Percentiles rank a stretch among this genome's conserved stretches.
Conservation (phyloP, 495 filamentous ascomycete species). For the Trichocladium uniseriatum region DNA sequence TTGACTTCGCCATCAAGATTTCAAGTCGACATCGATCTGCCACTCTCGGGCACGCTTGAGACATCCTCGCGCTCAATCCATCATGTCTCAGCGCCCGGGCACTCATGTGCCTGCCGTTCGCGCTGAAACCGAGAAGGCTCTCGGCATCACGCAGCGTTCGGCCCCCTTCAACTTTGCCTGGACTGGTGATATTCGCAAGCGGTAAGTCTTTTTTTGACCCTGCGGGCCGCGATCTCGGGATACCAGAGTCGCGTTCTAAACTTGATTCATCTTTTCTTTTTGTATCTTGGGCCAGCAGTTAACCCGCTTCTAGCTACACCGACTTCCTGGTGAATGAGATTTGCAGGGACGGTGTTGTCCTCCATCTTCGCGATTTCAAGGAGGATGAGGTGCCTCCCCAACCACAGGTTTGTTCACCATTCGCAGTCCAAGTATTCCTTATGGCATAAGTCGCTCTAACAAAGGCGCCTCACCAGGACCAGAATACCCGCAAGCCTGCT, state of each 20-base stretch:
- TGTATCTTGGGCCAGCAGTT: background rate
- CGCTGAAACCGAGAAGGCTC: constrained; percentile 24
- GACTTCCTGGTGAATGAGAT: constrained; percentile 97
- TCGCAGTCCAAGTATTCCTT: background rate
- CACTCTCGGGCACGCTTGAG: background rate
- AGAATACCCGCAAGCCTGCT: background rate
- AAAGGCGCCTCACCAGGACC: background rate
- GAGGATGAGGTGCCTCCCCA: constrained; percentile 35
- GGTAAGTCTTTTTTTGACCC: constrained; percentile 15
- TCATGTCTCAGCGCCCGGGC: constrained; percentile 19
- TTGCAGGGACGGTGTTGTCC: constrained; percentile 60
- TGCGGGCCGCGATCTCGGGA: too few relatives aligned
- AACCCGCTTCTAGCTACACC: constrained; percentile 55
- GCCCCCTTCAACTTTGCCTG: constrained; percentile 26
- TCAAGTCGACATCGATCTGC: background rate
- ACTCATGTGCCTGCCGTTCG: constrained; percentile 29
- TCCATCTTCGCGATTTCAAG: constrained; percentile 57
- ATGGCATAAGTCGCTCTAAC: background rate
- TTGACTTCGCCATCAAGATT: background rate
- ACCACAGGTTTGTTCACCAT: constrained; percentile 17
- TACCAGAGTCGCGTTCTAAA: background rate
- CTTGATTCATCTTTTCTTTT: background rate
- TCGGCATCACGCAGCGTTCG: constrained; percentile 30
- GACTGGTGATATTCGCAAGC: constrained; percentile 32
- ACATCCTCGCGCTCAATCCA: constrained; percentile 9